Conservation (phyloP, 805 yeast genomes). For the Sugiyamaella chiloensis region DNA sequence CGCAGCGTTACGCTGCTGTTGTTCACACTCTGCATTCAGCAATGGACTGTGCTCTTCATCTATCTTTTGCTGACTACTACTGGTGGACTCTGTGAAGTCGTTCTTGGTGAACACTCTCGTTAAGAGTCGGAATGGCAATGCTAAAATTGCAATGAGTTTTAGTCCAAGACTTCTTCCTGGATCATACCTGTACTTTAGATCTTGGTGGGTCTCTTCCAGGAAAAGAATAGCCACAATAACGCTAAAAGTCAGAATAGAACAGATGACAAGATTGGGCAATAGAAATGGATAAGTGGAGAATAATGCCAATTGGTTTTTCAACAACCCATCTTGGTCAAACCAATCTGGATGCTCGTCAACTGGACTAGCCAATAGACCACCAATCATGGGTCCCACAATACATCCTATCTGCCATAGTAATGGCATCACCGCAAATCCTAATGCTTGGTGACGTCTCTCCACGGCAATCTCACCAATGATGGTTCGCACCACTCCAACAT, state of each 20-base stretch:
- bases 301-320: slow-evolving; percentile 6
- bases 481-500: slow-evolving; percentile 62
- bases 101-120: background rate
- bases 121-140: background rate
- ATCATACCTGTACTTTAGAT: slow-evolving; percentile 40
- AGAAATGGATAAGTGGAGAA: slow-evolving; percentile 47
- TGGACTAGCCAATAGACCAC: slow-evolving; percentile 51
- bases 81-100: background rate
- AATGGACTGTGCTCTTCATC: slow-evolving; percentile 5
- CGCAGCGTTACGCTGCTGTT: too few species aligned
- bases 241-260: slow-evolving; percentile 38
- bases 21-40: background rate
- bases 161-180: slow-evolving; percentile 48
- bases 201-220: slow-evolving; percentile 52
- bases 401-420: slow-evolving; percentile 59
- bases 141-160: slow-evolving; percentile 6
- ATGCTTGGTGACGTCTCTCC: slow-evolving; percentile 56
- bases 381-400: slow-evolving; percentile 59
- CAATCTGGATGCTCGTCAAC: slow-evolving; percentile 31
- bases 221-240: slow-evolving; percentile 43
- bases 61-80: background rate
- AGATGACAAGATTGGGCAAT: slow-evolving; percentile 50
- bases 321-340: slow-evolving; percentile 19
- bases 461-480: slow-evolving; percentile 57
- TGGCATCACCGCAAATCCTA: slow-evolving; percentile 62